A percentile compares a stretch with the other conserved stretches of the same genome.
Evolutionary conservation across 2,329 filamentous ascomycete genomes (phyloP).

Genomic region (Kalmusia sp.): DNA sequence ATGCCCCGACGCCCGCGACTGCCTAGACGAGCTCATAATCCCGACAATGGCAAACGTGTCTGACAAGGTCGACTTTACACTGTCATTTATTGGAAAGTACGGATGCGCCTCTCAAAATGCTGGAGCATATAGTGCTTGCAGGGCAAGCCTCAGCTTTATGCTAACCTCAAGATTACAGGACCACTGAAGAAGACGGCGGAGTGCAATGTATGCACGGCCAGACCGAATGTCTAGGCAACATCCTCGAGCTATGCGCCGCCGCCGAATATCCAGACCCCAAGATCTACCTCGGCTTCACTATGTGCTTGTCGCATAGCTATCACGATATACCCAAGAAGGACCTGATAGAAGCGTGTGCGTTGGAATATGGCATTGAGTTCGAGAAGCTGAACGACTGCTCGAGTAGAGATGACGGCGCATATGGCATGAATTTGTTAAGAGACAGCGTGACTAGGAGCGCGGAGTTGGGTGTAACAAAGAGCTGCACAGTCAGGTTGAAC

Average conservation of each 20-base stretch:
- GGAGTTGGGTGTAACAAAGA: conserved; percentile 53
- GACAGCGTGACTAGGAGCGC: conserved; percentile 70
- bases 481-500: conserved; percentile 68
- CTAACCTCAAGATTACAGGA: conserved; percentile 46
- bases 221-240: conserved; percentile 90
- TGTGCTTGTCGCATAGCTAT: conserved; percentile 84
- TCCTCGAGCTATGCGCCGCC: conserved; percentile 89
- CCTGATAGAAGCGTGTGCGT: conserved; percentile 85
- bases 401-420: conserved; percentile 75
- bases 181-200: conserved; percentile 76
- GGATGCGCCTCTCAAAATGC: conserved; percentile 29
- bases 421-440: conserved; percentile 71
- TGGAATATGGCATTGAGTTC: conserved; percentile 90
- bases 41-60: conserved; percentile 84
- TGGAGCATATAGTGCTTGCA: conserved; percentile 10
- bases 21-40: conserved; percentile 79
- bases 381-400: conserved; percentile 82
- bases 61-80: conserved; percentile 86
- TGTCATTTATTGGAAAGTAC: conserved; percentile 88
- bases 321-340: conserved; percentile 75
- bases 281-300: conserved; percentile 88
- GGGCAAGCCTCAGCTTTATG: background rate
- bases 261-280: conserved; percentile 84
- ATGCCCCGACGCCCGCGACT: conserved; percentile 89
- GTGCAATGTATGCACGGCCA: conserved; percentile 90